phyloP scores from a whole-genome alignment of 2,329 filamentous ascomycete species.

The Fusarium succisae region DNA sequence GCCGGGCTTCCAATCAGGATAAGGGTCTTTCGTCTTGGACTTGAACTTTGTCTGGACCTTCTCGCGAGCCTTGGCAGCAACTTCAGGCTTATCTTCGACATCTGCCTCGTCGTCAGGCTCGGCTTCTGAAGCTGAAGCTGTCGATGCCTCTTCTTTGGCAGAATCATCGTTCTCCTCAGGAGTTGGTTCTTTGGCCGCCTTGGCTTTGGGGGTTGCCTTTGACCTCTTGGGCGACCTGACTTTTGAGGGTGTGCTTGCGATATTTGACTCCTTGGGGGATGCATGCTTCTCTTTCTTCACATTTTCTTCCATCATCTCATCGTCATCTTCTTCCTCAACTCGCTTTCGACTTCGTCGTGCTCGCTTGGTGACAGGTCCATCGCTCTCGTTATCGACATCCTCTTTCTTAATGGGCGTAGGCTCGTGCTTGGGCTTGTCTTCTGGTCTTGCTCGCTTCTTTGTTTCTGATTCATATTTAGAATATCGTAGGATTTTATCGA shows the following conservation, averaged over 20 bases:
- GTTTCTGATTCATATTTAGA: constrained; percentile 46
- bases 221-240: constrained; percentile 34
- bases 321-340: constrained; percentile 62
- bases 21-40: constrained; percentile 77
- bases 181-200: constrained; percentile 8
- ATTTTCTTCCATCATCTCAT: constrained; percentile 52
- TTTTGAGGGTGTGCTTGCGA: constrained; percentile 38
- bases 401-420: constrained; percentile 41
- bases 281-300: constrained; percentile 31
- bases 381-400: constrained; percentile 63
- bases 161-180: constrained; percentile 38
- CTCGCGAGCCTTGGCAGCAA: constrained; percentile 78
- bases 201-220: constrained; percentile 25
- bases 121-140: constrained; percentile 44
- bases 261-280: constrained; percentile 30
- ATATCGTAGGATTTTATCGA: background rate
- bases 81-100: constrained; percentile 71
- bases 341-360: constrained; percentile 58
- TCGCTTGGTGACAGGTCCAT: constrained; percentile 69
- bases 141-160: constrained; percentile 42
- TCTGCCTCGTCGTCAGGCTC: constrained; percentile 60
- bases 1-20: constrained; percentile 92
- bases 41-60: constrained; percentile 82
- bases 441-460: constrained; percentile 56
- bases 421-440: constrained; percentile 29